These are phyloP conservation scores for Phaeosphaeriaceae sp. DNA, from an alignment of 2,329 filamentous ascomycete genomes.

Conservation along the genomic window DNA sequence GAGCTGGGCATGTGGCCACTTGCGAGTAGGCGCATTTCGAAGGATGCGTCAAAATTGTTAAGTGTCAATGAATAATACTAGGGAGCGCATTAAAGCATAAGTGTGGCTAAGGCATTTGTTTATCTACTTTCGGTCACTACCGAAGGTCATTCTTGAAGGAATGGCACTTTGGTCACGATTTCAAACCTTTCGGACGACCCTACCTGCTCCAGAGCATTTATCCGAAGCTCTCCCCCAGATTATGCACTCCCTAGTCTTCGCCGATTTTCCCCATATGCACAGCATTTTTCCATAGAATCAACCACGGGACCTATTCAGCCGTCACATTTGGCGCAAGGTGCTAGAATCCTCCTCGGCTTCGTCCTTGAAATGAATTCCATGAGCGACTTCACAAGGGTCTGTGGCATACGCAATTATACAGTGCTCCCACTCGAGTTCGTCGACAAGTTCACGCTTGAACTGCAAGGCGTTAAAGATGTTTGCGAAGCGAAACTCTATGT, in stretches of 20 bases:
- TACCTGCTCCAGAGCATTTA: background rate
- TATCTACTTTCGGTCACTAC: too few relatives aligned
- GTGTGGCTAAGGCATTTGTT: too few relatives aligned
- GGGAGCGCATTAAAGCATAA: too few relatives aligned
- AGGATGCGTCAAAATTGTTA: too few relatives aligned
- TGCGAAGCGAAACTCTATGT: constrained; percentile 57
- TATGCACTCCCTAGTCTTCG: background rate
- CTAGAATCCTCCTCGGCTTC: constrained; percentile 12
- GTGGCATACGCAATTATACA: constrained; percentile 52
- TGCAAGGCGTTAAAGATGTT: constrained; percentile 54
- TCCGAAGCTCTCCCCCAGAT: background rate
- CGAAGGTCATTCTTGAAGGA: too few relatives aligned
- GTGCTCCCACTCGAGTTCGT: constrained; percentile 54
- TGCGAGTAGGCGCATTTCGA: too few relatives aligned
- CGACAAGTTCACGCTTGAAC: constrained; percentile 51
- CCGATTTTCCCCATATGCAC: background rate
- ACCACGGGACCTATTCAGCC: background rate
- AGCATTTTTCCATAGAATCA: background rate
- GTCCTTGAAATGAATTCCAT: constrained; percentile 37
- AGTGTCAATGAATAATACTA: too few relatives aligned
- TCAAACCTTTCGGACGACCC: too few relatives aligned
- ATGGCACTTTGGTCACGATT: too few relatives aligned
- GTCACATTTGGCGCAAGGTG: background rate
- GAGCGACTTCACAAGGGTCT: constrained; percentile 51
- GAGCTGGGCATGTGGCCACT: too few relatives aligned